These are phyloP conservation scores for Phytophthora sojae DNA, from an alignment of 352 stramenopile species.

Conservation along the genomic window DNA sequence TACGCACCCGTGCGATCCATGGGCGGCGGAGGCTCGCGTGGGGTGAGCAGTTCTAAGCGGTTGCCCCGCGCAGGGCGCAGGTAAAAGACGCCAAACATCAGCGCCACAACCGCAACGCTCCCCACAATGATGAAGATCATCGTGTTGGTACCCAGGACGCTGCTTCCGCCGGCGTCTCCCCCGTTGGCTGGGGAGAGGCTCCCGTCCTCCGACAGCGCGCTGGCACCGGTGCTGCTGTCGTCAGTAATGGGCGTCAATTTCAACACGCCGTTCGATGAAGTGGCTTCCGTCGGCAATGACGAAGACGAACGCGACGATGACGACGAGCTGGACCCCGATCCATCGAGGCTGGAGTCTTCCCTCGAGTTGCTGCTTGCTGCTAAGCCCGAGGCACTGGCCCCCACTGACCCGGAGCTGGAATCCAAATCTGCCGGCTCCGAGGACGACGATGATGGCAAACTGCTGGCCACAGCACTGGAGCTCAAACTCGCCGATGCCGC, in stretches of 20 bases:
- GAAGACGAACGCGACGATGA: slow-evolving; percentile 19
- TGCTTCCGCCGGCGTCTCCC: slow-evolving; percentile 14
- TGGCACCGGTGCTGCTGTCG: slow-evolving; percentile 28
- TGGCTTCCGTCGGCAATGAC: slow-evolving; percentile 11
- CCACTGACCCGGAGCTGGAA: slow-evolving; percentile 24
- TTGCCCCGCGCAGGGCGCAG: slow-evolving; percentile 37
- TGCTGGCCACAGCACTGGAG: background rate
- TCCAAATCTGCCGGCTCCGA: no score
- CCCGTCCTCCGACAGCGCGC: slow-evolving; percentile 23
- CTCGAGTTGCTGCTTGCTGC: slow-evolving; percentile 14
- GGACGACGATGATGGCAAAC: no score
- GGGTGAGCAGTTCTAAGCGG: slow-evolving; percentile 32
- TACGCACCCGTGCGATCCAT: slow-evolving; percentile 32
- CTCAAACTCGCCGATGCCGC: slow-evolving; percentile 9
- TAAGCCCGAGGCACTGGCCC: slow-evolving; percentile 9
- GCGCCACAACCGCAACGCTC: slow-evolving; percentile 30
- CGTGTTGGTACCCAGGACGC: slow-evolving; percentile 26
- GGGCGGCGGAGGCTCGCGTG: slow-evolving; percentile 25
- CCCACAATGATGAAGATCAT: slow-evolving; percentile 48
- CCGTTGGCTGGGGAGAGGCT: slow-evolving; percentile 28
- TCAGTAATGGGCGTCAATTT: slow-evolving; percentile 41
- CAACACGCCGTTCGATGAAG: slow-evolving; percentile 29
- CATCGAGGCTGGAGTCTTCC: slow-evolving; percentile 21
- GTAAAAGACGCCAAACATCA: slow-evolving; percentile 45
- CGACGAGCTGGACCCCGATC: slow-evolving; percentile 12